phyloP scores from a whole-genome alignment of 176 grass and related monocot genomes.

The Ananas comosus region DNA sequence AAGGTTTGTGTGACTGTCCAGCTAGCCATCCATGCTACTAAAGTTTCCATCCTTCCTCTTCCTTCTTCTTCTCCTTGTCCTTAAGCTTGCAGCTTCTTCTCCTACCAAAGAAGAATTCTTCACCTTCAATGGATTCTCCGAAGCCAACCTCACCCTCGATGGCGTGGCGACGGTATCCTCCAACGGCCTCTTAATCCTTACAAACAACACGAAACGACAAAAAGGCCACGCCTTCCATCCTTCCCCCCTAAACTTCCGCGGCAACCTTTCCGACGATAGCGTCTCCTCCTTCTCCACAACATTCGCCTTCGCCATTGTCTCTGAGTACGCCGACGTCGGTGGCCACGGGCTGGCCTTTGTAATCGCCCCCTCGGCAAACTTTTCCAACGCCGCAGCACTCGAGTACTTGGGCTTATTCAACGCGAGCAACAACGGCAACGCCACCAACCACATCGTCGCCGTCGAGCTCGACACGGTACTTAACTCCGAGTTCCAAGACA shows the following conservation, averaged over 20 bases:
- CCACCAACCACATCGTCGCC: conserved; percentile 14
- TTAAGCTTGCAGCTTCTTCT: not conserved
- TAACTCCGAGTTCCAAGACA: conserved; percentile 17
- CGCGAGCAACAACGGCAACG: not conserved
- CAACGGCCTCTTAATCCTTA: conserved; percentile 25
- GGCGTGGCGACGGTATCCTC: not conserved
- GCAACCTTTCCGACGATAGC: not conserved
- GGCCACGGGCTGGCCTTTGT: conserved; percentile 24
- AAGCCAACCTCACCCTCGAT: conserved; percentile 17
- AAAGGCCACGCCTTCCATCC: conserved; percentile 32
- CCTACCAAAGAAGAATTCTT: not conserved
- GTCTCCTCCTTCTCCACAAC: conserved; percentile 26
- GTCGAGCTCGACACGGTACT: conserved; percentile 31
- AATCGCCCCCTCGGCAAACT: conserved; percentile 6
- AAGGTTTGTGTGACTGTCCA: not conserved
- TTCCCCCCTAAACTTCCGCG: not conserved
- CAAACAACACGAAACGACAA: not conserved
- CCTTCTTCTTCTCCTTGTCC: not conserved
- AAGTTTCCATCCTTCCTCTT: not conserved
- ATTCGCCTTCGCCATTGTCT: conserved; percentile 30
- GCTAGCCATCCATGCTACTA: not conserved
- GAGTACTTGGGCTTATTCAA: conserved; percentile 35
- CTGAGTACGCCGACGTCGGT: not conserved
- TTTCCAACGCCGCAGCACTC: not conserved
- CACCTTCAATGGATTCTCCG: conserved; percentile 23